phyloP scores from a whole-genome alignment of 176 grass and related monocot genomes.

The Chrysopogon serrulatus region DNA sequence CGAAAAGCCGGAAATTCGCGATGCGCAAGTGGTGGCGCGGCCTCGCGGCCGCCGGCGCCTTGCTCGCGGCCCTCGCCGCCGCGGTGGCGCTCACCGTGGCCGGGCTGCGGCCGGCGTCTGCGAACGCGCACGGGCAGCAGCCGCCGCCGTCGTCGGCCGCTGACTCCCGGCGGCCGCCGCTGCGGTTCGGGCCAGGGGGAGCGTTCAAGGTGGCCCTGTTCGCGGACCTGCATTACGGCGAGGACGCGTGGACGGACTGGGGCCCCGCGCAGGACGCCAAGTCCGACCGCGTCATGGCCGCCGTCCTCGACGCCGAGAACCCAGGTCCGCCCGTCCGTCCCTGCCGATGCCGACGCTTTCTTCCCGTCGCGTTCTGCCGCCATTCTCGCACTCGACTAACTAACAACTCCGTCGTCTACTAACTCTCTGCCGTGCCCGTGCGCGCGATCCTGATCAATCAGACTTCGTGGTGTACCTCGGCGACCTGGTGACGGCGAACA shows the following conservation, averaged over 20 bases:
- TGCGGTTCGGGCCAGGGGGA: conserved; percentile 31
- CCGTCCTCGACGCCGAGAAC: conserved; percentile 72
- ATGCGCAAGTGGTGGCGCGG: conserved; percentile 19
- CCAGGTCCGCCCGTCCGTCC: conserved; percentile 60
- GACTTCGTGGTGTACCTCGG: conserved; percentile 95
- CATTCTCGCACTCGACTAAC: too few relatives aligned
- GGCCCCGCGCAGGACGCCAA: conserved; percentile 62
- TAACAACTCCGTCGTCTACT: too few relatives aligned
- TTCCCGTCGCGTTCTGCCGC: too few relatives aligned
- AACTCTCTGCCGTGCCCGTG: too few relatives aligned
- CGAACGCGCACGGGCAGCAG: neutral
- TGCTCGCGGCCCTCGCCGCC: neutral
- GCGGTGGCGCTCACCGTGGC: neutral
- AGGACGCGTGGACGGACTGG: conserved; percentile 91
- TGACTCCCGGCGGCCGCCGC: neutral
- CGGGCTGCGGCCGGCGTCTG: neutral
- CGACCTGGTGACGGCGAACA: conserved; percentile 90
- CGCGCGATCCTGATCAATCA: conserved; percentile 7
- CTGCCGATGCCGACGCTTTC: neutral
- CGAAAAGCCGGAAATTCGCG: too few relatives aligned
- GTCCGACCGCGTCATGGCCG: conserved; percentile 69
- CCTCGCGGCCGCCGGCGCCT: neutral
- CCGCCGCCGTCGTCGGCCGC: neutral
- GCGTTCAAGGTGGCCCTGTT: conserved; percentile 85
- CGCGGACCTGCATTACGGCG: conserved; percentile 90